Percentiles rank a stretch among this genome's conserved stretches.
phyloP scores from a whole-genome alignment of 1,284 basidiomycete genomes.

The Puccinia triticina region DNA sequence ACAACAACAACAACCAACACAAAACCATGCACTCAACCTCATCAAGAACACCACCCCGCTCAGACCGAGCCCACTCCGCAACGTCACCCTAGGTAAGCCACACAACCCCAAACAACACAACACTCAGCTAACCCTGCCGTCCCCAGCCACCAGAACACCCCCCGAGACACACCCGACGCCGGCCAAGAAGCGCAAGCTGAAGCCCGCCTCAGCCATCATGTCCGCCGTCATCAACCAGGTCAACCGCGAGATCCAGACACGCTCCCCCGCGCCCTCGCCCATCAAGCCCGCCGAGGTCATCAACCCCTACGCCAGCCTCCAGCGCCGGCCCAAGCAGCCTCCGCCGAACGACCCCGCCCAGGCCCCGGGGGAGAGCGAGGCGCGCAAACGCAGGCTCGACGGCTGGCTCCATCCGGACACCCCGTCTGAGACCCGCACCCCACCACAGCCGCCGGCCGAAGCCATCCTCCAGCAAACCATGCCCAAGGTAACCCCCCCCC shows the following conservation, averaged over 20 bases:
- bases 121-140: too few relatives aligned
- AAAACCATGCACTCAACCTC: background rate
- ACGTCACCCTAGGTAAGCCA: conserved; percentile 36
- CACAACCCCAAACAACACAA: too few relatives aligned
- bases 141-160: too few relatives aligned
- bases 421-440: background rate
- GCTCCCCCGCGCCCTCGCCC: conserved; percentile 24
- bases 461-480: conserved; percentile 33
- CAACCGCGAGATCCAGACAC: conserved; percentile 15
- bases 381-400: conserved; percentile 24
- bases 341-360: background rate
- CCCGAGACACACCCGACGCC: background rate
- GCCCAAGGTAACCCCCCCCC: conserved; percentile 25
- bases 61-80: conserved; percentile 36
- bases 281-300: conserved; percentile 38
- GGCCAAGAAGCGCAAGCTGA: conserved; percentile 30
- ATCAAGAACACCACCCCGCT: background rate
- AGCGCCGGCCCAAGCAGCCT: background rate
- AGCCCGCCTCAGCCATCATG: conserved; percentile 25
- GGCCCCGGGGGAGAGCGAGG: background rate
- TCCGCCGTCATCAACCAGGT: conserved; percentile 45
- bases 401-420: conserved; percentile 15
- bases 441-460: background rate
- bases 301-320: conserved; percentile 37
- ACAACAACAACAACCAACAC: background rate